Conservation (phyloP, 352 stramenopile species). For the Pythium pyrilobum region DNA sequence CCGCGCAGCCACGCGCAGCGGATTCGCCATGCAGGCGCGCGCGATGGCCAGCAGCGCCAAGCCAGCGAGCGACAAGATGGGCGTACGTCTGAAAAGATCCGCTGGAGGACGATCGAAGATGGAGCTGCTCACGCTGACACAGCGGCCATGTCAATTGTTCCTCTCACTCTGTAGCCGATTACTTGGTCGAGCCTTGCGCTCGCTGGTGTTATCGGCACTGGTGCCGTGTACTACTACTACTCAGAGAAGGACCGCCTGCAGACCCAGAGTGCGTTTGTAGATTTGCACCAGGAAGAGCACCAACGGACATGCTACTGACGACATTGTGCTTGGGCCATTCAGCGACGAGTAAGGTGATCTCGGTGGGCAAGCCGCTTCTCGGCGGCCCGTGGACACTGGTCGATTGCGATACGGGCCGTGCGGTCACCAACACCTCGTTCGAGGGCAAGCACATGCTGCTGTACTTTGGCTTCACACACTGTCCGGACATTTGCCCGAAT, state of each 20-base stretch:
- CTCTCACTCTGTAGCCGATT: constrained; percentile 45
- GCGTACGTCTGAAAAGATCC: constrained; percentile 29
- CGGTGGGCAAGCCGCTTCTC: constrained; percentile 88
- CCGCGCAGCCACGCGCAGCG: constrained; percentile 3
- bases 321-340: neutral
- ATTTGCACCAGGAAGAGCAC: neutral
- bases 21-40: constrained; percentile 14
- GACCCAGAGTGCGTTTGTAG: constrained; percentile 55
- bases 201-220: constrained; percentile 57
- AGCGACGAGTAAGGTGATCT: constrained; percentile 85
- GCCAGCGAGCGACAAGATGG: constrained; percentile 49
- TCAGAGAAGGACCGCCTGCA: constrained; percentile 85
- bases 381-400: constrained; percentile 93
- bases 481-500: constrained; percentile 99
- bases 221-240: constrained; percentile 87
- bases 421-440: constrained; percentile 90
- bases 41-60: constrained; percentile 36
- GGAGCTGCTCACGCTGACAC: constrained; percentile 3
- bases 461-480: constrained; percentile 99
- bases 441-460: constrained; percentile 94
- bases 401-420: constrained; percentile 78
- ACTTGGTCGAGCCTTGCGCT: constrained; percentile 83
- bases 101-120: neutral
- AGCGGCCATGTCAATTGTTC: no score
- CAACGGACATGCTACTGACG: neutral